Base-by-base conservation (phyloP, 2,329 filamentous ascomycete genomes). In the Clarireedia hainanense region DNA sequence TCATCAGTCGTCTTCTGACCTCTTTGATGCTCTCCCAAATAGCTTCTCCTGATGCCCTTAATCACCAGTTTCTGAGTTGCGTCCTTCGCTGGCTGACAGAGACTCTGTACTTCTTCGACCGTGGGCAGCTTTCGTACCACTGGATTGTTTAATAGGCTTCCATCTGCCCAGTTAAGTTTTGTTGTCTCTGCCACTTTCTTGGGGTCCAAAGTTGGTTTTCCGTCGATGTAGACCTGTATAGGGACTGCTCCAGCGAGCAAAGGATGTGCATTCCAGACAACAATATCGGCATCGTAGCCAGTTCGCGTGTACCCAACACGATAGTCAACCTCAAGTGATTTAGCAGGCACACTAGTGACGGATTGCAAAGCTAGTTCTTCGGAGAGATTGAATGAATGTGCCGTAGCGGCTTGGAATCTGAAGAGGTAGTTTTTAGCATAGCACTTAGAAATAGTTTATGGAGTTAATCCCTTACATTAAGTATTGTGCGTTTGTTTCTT, bases 221-320 rank as follows among this genome's bases (percentile, higher is more conserved):
- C 76, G 60, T 78, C 76, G 58, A 78, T 73, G 39, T 72, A 77
- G 14, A 78, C 75, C 56, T 78, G 74, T 9, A 73, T 61, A 3
- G 76, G 73, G 4, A 71, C 75, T 10, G 75, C 74, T 5, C 75
- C 76, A 15, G 74, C 61, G 12, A 71, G 67, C 1, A 78, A 67
- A 2, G 76, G 76, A 57, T 78, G 74, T 0, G 70, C 70, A 56
- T 78, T 72, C 76, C 75, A 78, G 4, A 78, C 68, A 4, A 76
- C 76, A 30, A 79, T 61, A 56, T 79, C 76, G 14, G 75, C 76
- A 61, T 79, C 76, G 56, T 75, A 78, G 4, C 76, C 75, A 3
- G 71, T 62, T 14, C 70, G 69, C 7, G 67, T 67, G 56, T 73
- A 76, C 2, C 76, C 76, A 3, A 78, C 69, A 1, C 75, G 71